Conservation (phyloP, 805 yeast genomes). For the Yamadazyma phyllophila region DNA sequence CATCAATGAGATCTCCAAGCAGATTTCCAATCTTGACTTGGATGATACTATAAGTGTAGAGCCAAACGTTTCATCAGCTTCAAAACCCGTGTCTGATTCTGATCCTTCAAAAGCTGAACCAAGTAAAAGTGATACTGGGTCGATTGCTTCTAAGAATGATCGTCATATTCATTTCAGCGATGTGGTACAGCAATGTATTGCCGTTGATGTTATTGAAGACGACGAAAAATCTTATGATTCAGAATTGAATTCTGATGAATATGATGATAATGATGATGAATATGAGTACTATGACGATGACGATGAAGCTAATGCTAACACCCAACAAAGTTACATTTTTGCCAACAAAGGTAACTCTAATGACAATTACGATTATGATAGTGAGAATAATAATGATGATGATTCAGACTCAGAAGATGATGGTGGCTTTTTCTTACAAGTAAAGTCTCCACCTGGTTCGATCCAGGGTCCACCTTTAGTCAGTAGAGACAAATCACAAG, state of each 20-base stretch:
- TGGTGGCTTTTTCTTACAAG: constrained; percentile 67
- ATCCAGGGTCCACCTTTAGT: constrained; percentile 21
- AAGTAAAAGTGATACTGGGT: background rate
- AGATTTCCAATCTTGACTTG: constrained; percentile 9
- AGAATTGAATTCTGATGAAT: constrained; percentile 11
- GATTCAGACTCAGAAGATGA: constrained; percentile 52
- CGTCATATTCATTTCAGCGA: constrained; percentile 92
- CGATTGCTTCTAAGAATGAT: constrained; percentile 18
- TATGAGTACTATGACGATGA: constrained; percentile 34
- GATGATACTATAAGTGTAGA: constrained; percentile 3
- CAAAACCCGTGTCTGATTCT: too few relatives aligned
- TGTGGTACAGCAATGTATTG: constrained; percentile 91
- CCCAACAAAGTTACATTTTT: constrained; percentile 16
- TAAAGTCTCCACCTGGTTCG: constrained; percentile 39
- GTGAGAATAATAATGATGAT: constrained; percentile 24
- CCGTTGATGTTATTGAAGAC: constrained; percentile 53
- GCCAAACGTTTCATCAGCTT: background rate
- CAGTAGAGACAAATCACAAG: constrained; percentile 6
- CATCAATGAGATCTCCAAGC: constrained; percentile 1
- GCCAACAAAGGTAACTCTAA: constrained; percentile 4
- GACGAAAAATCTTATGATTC: constrained; percentile 26
- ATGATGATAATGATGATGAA: constrained; percentile 18
- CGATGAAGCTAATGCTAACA: constrained; percentile 14
- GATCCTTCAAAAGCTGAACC: too few relatives aligned
- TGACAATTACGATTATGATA: constrained; percentile 15